Conservation (phyloP, 345 rosid species). For the Raphanus sativus region DNA sequence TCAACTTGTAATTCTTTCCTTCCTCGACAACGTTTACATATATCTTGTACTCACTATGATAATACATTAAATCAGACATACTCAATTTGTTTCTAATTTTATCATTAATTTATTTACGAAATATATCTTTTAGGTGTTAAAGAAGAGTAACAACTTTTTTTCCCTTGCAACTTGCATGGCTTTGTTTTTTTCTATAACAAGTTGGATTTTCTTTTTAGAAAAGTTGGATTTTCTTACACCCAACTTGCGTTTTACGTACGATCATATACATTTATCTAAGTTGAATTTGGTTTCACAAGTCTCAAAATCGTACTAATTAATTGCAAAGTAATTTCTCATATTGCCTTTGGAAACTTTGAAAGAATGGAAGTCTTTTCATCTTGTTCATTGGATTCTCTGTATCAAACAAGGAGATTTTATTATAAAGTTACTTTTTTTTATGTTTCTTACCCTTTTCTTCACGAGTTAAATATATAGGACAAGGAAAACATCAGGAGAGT, state of each 20-base stretch:
- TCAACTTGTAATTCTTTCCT: conserved; percentile 50
- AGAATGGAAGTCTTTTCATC: background rate
- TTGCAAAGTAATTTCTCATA: conserved; percentile 14
- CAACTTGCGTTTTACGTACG: conserved; percentile 46
- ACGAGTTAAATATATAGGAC: background rate
- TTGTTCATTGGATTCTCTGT: conserved; percentile 31
- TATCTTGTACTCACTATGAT: conserved; percentile 33
- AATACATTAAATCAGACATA: conserved; percentile 15
- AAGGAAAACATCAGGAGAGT: background rate
- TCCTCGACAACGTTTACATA: conserved; percentile 33
- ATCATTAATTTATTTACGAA: conserved; percentile 4
- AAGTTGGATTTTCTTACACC: conserved; percentile 43
- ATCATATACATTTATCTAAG: conserved; percentile 9
- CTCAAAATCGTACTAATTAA: conserved; percentile 21
- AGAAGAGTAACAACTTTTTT: conserved; percentile 29
- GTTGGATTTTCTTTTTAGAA: conserved; percentile 34
- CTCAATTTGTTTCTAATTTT: conserved; percentile 21
- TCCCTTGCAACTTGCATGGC: conserved; percentile 37
- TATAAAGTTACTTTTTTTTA: background rate
- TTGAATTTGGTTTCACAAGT: conserved; percentile 32
- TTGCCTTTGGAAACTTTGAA: conserved; percentile 25
- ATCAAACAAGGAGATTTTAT: background rate
- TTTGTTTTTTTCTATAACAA: conserved; percentile 38
- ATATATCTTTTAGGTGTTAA: conserved; percentile 29
- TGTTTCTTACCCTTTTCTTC: background rate